Conservation (phyloP, 495 filamentous ascomycete species). For the Extremus antarcticus region DNA sequence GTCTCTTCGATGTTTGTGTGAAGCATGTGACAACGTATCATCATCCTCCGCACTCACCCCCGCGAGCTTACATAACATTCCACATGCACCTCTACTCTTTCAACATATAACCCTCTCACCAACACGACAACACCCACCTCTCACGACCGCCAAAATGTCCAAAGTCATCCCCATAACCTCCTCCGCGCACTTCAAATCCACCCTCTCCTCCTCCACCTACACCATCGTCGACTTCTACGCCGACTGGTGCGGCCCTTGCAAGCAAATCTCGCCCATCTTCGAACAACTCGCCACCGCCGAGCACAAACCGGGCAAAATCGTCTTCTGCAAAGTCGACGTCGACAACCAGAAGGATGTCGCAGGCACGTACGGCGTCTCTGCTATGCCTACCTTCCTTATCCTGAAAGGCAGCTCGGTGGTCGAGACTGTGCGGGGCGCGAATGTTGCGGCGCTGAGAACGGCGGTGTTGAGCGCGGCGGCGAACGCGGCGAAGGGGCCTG, state of each 20-base stretch:
- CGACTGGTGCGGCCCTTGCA: slow-evolving; percentile 56
- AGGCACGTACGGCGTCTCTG: slow-evolving; percentile 34
- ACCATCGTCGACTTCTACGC: slow-evolving; percentile 22
- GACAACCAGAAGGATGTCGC: slow-evolving; percentile 42
- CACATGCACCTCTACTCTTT: too few relatives aligned
- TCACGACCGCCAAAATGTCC: neutral
- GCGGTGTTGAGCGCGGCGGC: slow-evolving; percentile 23
- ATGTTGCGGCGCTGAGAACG: slow-evolving; percentile 14
- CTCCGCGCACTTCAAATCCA: slow-evolving; percentile 10
- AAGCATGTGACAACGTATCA: too few relatives aligned
- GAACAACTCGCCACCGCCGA: slow-evolving; percentile 39
- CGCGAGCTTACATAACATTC: too few relatives aligned
- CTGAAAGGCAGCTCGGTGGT: slow-evolving; percentile 18
- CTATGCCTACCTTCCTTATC: slow-evolving; percentile 29
- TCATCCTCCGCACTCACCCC: too few relatives aligned
- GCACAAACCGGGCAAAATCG: slow-evolving; percentile 33
- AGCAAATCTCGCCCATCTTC: slow-evolving; percentile 53
- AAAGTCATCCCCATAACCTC: slow-evolving; percentile 16
- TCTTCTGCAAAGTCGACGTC: slow-evolving; percentile 51
- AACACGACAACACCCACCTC: neutral
- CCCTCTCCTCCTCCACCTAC: slow-evolving; percentile 14
- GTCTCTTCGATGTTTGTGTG: too few relatives aligned
- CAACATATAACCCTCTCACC: too few relatives aligned
- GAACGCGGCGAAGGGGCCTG: slow-evolving; percentile 36
- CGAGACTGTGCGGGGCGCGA: slow-evolving; percentile 21